phyloP scores from a whole-genome alignment of 495 filamentous ascomycete genomes.

The Lasiosphaeria miniovina region DNA sequence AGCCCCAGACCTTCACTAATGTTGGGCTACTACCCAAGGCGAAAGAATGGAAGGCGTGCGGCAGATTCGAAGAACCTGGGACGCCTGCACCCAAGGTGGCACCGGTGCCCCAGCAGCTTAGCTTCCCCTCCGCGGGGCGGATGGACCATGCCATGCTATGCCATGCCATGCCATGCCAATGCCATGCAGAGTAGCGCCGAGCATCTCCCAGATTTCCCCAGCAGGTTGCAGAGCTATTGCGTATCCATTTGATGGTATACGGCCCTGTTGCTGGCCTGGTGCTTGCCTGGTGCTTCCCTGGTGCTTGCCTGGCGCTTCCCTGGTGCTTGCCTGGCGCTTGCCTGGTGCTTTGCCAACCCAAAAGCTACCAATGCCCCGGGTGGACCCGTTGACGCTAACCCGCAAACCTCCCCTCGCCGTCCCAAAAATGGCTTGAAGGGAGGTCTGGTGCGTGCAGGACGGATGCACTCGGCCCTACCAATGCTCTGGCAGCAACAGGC shows the following conservation, averaged over 20 bases:
- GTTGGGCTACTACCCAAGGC: no score
- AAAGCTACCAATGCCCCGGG: conserved; percentile 16
- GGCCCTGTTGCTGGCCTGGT: not conserved
- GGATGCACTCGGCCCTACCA: conserved; percentile 3
- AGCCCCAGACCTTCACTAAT: no score
- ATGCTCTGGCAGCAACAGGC: conserved; percentile 7
- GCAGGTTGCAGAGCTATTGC: not conserved
- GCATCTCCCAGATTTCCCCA: conserved; percentile 11
- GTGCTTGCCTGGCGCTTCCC: not conserved
- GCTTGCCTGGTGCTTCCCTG: not conserved
- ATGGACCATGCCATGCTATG: conserved; percentile 11
- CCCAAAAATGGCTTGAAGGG: not conserved
- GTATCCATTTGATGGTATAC: no score
- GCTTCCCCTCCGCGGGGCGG: no score
- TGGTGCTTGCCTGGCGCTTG: not conserved
- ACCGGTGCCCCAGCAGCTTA: no score
- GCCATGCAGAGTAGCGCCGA: conserved; percentile 35
- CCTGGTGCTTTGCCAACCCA: not conserved
- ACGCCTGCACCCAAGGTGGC: no score
- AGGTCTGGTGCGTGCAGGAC: not conserved
- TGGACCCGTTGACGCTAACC: conserved; percentile 4
- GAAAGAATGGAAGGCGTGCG: no score
- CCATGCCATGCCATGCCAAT: no score
- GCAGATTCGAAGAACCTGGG: no score
- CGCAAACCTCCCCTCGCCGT: not conserved